Percentiles rank a stretch among this genome's conserved stretches.
These are phyloP conservation scores for Yamadazyma sp. DNA, from an alignment of 1,139 yeast genomes.

Conservation along the genomic window DNA sequence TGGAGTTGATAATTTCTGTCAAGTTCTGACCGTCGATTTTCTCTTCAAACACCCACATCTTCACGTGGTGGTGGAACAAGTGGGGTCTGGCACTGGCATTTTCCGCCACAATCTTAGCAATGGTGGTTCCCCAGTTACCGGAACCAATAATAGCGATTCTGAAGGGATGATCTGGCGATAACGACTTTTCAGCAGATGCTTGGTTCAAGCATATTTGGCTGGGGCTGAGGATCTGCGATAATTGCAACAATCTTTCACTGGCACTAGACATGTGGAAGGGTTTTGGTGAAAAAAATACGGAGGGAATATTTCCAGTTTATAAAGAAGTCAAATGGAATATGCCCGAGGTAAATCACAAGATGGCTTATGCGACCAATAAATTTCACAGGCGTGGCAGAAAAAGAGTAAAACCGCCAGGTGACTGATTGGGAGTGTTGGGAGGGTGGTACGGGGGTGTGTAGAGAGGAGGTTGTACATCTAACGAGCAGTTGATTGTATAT, in stretches of 20 bases:
- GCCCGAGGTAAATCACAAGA: constrained; percentile 3
- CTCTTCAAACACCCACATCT: constrained; percentile 52
- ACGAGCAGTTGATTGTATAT: neutral
- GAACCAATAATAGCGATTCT: constrained; percentile 46
- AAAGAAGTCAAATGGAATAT: neutral
- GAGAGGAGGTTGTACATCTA: too few species aligned
- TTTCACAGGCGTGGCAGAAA: neutral
- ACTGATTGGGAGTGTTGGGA: neutral
- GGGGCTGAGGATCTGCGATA: constrained; percentile 35
- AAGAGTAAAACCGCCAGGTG: neutral
- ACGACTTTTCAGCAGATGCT: constrained; percentile 16
- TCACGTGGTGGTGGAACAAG: constrained; percentile 37
- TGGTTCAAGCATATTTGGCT: constrained; percentile 11
- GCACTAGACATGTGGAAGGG: constrained; percentile 20
- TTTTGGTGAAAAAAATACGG: neutral
- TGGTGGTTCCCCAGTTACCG: constrained; percentile 53
- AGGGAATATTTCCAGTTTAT: constrained; percentile 1
- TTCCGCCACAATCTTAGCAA: constrained; percentile 48
- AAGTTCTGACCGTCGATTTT: constrained; percentile 42
- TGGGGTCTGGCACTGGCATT: constrained; percentile 42
- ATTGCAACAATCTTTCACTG: constrained; percentile 38
- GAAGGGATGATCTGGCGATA: constrained; percentile 34
- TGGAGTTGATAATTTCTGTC: constrained; percentile 43
- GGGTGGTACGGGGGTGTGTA: neutral
- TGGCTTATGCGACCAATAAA: neutral